Evolutionary conservation across 1,139 yeast species (phyloP).

Genomic region (Trichomonascaceae sp.): DNA sequence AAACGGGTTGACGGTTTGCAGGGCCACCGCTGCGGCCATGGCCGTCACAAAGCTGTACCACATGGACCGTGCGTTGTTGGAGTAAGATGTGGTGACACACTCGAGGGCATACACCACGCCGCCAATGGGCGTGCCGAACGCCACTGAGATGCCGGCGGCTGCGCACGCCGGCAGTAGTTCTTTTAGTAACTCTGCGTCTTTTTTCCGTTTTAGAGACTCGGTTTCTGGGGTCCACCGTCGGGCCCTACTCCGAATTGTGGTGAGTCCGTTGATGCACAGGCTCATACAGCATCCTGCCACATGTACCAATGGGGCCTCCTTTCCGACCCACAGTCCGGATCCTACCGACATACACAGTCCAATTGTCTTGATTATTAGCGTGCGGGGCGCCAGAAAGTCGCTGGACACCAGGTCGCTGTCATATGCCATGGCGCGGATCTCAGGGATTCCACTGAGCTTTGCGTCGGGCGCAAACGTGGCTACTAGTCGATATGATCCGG

Average conservation of each 20-base stretch:
- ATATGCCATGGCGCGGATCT: conserved; percentile 42
- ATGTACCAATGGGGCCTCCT: conserved; percentile 90
- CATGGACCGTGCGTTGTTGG: conserved; percentile 47
- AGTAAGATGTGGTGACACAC: conserved; percentile 43
- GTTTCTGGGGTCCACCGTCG: neutral
- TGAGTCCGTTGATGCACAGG: conserved; percentile 19
- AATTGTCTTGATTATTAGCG: conserved; percentile 36
- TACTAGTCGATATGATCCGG: conserved; percentile 26
- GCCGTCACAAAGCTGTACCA: conserved; percentile 79
- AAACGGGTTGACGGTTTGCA: conserved; percentile 50
- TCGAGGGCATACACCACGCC: conserved; percentile 84
- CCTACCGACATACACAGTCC: conserved; percentile 58
- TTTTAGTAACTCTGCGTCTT: conserved; percentile 14
- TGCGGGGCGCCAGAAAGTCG: conserved; percentile 34
- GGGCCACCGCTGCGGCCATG: conserved; percentile 53
- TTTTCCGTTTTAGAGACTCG: neutral
- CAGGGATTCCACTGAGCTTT: conserved; percentile 58
- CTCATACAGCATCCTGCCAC: conserved; percentile 59
- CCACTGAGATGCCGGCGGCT: conserved; percentile 88
- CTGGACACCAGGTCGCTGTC: conserved; percentile 36
- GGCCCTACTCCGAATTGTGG: neutral
- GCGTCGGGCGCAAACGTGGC: conserved; percentile 32
- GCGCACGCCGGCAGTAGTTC: conserved; percentile 73
- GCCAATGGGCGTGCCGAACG: conserved; percentile 90
- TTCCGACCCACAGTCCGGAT: conserved; percentile 82